Base-by-base conservation (phyloP, 139 green algal species). In the Closterium sp. region DNA sequence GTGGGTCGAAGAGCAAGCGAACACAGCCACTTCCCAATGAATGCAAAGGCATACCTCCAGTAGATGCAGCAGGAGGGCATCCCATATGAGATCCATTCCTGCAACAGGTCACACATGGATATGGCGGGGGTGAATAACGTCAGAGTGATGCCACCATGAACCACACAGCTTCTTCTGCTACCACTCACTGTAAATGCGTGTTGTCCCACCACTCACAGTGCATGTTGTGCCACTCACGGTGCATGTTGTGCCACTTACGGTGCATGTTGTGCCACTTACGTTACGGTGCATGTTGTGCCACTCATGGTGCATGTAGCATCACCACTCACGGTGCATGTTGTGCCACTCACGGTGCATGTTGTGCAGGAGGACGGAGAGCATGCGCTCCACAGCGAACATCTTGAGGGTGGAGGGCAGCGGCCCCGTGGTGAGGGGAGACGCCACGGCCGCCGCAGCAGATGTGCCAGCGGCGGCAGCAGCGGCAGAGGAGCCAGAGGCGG, bases 321-420 rank as follows among this genome's bases (percentile, higher is more conserved):
- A n/a, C n/a, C n/a, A n/a, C n/a, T n/a, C n/a, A n/a, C n/a, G n/a
- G n/a, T n/a, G n/a, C n/a, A n/a, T n/a, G n/a, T n/a, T n/a, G n/a
- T n/a, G n/a, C n/a, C n/a, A 43, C 38, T 90, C 23, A 93, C 91
- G 83, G 85, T 94, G 83, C 90, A 94, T 32, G 38, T 94, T 94
- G 34, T 91, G 84, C 9, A 55, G 23, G 31, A 94, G 32, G 32
- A 87, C 93, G 2, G 86, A 76, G 1, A 94, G 86, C 92, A 94
- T 91, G 9, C 90, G 21, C n/a, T 94, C 92, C 28, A 93, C 33
- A 0, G 90, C 89, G 84, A 94, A 94, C 92, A 94, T 89, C 23
- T 92, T 93, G 32, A 85, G 34, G 25, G 43, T 23, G 0, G 88
- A 76, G 28, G 88, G 91, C 33, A 38, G 35, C 28, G 30, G 21